Conservation (phyloP, 1,284 basidiomycete genomes). For the Moesziomyces sp. region DNA sequence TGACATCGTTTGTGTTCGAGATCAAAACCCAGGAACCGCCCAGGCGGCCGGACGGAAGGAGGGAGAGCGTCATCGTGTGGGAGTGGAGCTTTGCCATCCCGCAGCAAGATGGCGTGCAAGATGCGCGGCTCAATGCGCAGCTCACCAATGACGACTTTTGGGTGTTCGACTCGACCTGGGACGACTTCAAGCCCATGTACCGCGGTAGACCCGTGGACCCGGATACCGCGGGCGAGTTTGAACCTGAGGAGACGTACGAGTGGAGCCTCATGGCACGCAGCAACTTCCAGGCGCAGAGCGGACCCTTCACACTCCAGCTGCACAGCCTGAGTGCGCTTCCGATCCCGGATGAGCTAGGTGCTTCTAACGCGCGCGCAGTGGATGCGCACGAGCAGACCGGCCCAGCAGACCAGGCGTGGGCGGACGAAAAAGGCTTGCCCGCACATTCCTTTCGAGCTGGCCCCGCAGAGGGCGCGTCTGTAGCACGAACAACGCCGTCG, state of each 20-base stretch:
- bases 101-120: constrained; percentile 1
- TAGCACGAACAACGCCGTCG: constrained; percentile 4
- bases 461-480: constrained; percentile 6
- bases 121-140: constrained; percentile 8
- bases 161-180: constrained; percentile 65
- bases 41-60: constrained; percentile 66
- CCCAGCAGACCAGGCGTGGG: constrained; percentile 2
- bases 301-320: constrained; percentile 40
- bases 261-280: constrained; percentile 61
- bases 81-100: constrained; percentile 68
- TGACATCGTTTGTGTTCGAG: constrained; percentile 68
- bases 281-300: constrained; percentile 55
- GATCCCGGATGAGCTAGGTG: constrained; percentile 4
- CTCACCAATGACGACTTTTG: constrained; percentile 34
- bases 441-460: constrained; percentile 33
- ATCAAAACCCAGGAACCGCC: constrained; percentile 68
- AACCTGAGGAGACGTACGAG: constrained; percentile 40
- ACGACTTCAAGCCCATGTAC: constrained; percentile 69
- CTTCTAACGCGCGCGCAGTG: neutral
- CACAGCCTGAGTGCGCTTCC: constrained; percentile 38
- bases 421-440: constrained; percentile 18
- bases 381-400: neutral
- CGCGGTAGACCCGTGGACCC: constrained; percentile 68
- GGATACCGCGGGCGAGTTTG: constrained; percentile 35
- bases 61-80: constrained; percentile 69